Evolutionary conservation across 305 asterid genomes (phyloP), one percentile per base, ranked within the genome.

Genomic region (Euphrasia arctica): DNA sequence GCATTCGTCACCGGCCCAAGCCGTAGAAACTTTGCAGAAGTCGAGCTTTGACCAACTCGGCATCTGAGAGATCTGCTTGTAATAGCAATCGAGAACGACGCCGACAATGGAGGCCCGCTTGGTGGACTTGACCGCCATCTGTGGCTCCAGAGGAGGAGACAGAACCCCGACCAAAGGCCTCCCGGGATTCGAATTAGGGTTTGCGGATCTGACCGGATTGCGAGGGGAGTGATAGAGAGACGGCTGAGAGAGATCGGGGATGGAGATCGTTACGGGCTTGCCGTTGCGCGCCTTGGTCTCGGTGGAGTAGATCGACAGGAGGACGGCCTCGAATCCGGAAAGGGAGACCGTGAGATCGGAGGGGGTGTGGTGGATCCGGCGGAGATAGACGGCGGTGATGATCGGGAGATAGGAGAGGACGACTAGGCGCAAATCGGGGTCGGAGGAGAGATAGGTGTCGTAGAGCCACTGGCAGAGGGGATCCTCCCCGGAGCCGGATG

Each of bases 401-500:
- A 88, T 74, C 13, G 99, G 99, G 64, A 93, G 71, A 60, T 72
- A 83, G 28, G 95, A 84, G 61, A 93, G 86, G 4, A 93, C 96
- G 22, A 93, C 94, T 22, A 88, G 90, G 72, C 92, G 89, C 22
- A 93, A 85, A 60, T 90, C 96, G 29, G 86, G 82, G 62, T 90
- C 95, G 25, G 84, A 77, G 48, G 91, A 78, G 65, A 84, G 88
- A 66, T 83, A 90, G 22, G 96, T 93, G 47, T 93, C 99, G 80
- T 93, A 93, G 3, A 93, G 88, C 97, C 97, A 93, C 75, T 90
- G 89, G 74, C 97, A 93, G 67, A 93, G 87, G 9, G 85, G 80
- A 66, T 93, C 99, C 34, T 79, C 84, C 58, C 88, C 83, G 69
- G 85, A 70, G 65, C 97, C 99, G 74, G 96, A 82, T 9, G 80